Conservation (phyloP, 306 rosid species). For the Quercus agrifolia region DNA sequence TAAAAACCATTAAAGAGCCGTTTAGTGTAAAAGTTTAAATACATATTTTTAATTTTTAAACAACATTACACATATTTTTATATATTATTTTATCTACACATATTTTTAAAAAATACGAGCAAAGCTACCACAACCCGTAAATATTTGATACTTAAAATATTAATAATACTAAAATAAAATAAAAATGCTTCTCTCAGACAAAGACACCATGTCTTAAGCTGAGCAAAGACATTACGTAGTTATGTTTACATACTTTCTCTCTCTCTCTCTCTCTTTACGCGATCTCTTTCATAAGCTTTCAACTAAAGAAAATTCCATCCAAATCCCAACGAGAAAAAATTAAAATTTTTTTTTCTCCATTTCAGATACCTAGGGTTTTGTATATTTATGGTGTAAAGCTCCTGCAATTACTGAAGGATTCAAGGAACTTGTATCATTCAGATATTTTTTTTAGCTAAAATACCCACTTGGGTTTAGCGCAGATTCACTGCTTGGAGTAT, state of each 20-base stretch:
- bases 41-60: too few species aligned
- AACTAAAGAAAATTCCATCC: constrained; percentile 40
- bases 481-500: constrained; percentile 44
- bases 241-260: not conserved
- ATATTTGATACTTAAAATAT: not conserved
- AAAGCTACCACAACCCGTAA: too few species aligned
- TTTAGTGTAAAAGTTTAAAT: too few species aligned
- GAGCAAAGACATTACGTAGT: constrained; percentile 4
- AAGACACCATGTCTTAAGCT: constrained; percentile 32
- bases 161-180: constrained; percentile 13
- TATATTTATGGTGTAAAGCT: constrained; percentile 11
- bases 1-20: not conserved
- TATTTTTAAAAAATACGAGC: too few species aligned
- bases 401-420: constrained; percentile 22
- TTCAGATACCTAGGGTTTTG: constrained; percentile 36
- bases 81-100: too few species aligned
- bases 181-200: constrained; percentile 16
- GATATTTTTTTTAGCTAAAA: constrained; percentile 45
- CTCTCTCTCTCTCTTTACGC: constrained; percentile 40
- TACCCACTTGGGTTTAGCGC: constrained; percentile 41
- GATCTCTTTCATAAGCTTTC: constrained; percentile 56
- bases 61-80: too few species aligned
- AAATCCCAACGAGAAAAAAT: constrained; percentile 38
- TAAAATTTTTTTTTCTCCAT: constrained; percentile 20
- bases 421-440: constrained; percentile 33